phyloP scores from a whole-genome alignment of 768 basidiomycete species.

The Termitomyces sp. region DNA sequence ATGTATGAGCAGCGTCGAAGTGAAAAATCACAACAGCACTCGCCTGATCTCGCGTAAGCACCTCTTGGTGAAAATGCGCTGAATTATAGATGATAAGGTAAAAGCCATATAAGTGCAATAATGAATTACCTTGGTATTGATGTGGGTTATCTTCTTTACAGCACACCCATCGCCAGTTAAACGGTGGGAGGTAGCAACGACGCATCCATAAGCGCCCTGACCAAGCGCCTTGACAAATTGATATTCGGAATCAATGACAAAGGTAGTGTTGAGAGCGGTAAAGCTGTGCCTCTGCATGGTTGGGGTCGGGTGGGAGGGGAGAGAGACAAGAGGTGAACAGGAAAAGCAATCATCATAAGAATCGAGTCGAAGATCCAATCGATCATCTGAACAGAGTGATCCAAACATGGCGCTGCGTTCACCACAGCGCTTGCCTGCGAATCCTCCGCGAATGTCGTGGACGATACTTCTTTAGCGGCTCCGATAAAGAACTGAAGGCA shows the following conservation, averaged over 20 bases:
- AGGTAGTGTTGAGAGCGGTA: constrained; percentile 77
- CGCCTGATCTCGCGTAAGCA: constrained; percentile 93
- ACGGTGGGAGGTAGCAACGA: constrained; percentile 80
- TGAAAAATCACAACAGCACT: constrained; percentile 14
- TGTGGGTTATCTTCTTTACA: constrained; percentile 95
- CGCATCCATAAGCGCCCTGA: constrained; percentile 92
- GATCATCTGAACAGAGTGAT: constrained; percentile 2
- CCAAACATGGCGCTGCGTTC: not conserved
- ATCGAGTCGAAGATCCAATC: constrained; percentile 1
- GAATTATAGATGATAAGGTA: constrained; percentile 1
- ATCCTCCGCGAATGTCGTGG: constrained; percentile 2
- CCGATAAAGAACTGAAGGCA: not conserved
- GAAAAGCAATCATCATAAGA: not conserved
- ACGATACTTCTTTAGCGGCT: not conserved
- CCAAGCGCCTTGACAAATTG: constrained; percentile 96
- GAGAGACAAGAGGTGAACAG: not conserved
- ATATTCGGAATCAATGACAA: constrained; percentile 84
- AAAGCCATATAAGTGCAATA: not conserved
- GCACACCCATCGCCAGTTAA: constrained; percentile 83
- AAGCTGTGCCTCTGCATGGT: constrained; percentile 72
- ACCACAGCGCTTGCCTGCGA: not conserved
- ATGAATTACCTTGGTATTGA: constrained; percentile 68
- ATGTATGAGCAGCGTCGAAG: not conserved
- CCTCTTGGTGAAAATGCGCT: constrained; percentile 95
- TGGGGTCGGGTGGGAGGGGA: constrained; percentile 1